Percentiles rank a stretch among this genome's conserved stretches.
These are phyloP conservation scores for Shiraia bambusicola DNA, from an alignment of 2,329 filamentous ascomycete species.

Conservation along the genomic window DNA sequence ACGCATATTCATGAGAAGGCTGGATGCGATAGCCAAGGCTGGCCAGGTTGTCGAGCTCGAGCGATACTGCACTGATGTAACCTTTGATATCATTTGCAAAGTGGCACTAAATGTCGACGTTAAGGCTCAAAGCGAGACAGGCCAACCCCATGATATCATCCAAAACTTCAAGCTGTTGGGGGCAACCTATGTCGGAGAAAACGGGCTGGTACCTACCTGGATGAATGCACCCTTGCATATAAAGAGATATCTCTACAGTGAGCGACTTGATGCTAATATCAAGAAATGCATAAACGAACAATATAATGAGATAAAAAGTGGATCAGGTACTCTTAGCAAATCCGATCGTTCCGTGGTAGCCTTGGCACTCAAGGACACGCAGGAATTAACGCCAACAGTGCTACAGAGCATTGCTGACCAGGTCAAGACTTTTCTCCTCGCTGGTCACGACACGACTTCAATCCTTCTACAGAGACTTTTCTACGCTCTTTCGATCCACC, in stretches of 20 bases:
- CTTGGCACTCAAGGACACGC: constrained; percentile 35
- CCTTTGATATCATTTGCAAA: constrained; percentile 42
- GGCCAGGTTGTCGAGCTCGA: constrained; percentile 33
- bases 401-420: constrained; percentile 43
- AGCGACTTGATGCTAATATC: constrained; percentile 26
- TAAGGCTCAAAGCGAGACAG: constrained; percentile 27
- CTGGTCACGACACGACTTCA: constrained; percentile 51
- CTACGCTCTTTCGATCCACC: constrained; percentile 36
- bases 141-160: constrained; percentile 27
- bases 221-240: constrained; percentile 23
- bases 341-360: constrained; percentile 38
- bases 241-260: constrained; percentile 22
- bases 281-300: constrained; percentile 31
- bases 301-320: constrained; percentile 26
- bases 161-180: constrained; percentile 24
- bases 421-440: constrained; percentile 50
- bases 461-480: constrained; percentile 36
- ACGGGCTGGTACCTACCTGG: constrained; percentile 22
- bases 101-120: constrained; percentile 33
- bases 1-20: constrained; percentile 33
- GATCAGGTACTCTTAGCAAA: constrained; percentile 12
- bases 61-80: constrained; percentile 32
- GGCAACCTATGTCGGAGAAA: constrained; percentile 21
- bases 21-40: constrained; percentile 30
- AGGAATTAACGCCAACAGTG: constrained; percentile 39